Evolutionary conservation across 169 alveolate species (phyloP), one percentile per base, ranked within the genome.

Genomic region (Plasmodium gaboni): DNA sequence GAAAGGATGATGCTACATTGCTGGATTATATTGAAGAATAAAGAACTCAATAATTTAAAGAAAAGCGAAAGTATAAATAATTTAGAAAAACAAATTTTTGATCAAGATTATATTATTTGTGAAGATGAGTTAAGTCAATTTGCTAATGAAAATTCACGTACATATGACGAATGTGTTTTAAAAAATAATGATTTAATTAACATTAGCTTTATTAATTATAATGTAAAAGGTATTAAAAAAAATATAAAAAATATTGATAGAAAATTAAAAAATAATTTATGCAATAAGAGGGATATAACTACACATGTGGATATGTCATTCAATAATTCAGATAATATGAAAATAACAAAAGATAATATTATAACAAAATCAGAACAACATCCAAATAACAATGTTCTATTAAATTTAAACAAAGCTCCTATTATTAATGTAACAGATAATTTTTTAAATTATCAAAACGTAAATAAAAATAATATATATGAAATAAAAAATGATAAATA

Each of bases 1-100:
- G 87, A 68, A 68, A 51, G 92, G 68, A 86, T 86, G 92, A 86
- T 86, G 92, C 32, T 86, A 13, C 92, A 86, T 46, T 86, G 92
- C 26, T 86, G 92, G 92, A 64, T 86, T 9, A 46, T 80, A 24
- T 19, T 67, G 65, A 59, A 80, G n/a, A 69, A 65, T 44, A 59
- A 48, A 68, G 15, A 50, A 32, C n/a, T 32, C 22, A 59, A 80
- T 8, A 46, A 67, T 51, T 26, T 80, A 38, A 53, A 48, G 12
- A 80, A 80, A 80, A 80, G 83, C 51, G 83, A 80, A 50, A 71
- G 42, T 46, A 80, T 80, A 67, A 80, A 80, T 51, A 68, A 28
- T 48, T 65, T 80, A 46, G 90, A 80, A 67, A 38, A 80, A 10
- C 67, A 80, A 61, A 80, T 80, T 32, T 80, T 80, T 60, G 83